Evolutionary conservation across 164 flowering plant species (phyloP).

Genomic region (Chimonanthus praecox): DNA sequence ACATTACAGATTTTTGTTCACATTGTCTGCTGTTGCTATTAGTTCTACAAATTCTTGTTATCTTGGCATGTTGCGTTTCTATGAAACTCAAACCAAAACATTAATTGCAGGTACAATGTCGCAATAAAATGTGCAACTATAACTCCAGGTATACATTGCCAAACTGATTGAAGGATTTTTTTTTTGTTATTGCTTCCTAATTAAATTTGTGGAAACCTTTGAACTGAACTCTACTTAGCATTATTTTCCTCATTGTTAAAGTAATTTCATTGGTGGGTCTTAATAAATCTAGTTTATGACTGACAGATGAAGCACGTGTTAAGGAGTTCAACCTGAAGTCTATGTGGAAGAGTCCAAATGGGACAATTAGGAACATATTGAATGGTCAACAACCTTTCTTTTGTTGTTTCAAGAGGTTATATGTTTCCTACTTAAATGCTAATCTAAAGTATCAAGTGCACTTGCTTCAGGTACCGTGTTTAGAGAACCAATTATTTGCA

Average conservation of each 20-base stretch:
- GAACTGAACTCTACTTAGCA: neutral
- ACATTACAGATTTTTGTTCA: neutral
- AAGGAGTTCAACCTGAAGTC: conserved; percentile 61
- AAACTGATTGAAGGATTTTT: neutral
- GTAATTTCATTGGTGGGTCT: neutral
- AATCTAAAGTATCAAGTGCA: neutral
- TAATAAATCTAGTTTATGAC: neutral
- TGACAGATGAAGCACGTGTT: conserved; percentile 70
- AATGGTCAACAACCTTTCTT: conserved; percentile 40
- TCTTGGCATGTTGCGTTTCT: neutral
- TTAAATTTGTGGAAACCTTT: neutral
- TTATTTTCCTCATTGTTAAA: neutral
- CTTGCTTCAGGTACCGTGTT: conserved; percentile 70
- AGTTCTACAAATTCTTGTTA: neutral
- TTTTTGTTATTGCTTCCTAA: neutral
- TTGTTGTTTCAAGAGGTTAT: neutral
- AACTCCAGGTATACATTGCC: conserved; percentile 56
- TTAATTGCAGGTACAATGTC: conserved; percentile 54
- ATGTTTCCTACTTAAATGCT: neutral
- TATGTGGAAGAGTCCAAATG: conserved; percentile 93
- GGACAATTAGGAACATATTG: conserved; percentile 76
- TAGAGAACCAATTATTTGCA: conserved; percentile 81
- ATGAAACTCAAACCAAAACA: neutral
- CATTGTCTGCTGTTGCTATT: neutral
- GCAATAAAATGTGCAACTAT: conserved; percentile 92